These are phyloP conservation scores for Gnetum montanum DNA, from an alignment of 75 land plant genomes.

Conservation along the genomic window DNA sequence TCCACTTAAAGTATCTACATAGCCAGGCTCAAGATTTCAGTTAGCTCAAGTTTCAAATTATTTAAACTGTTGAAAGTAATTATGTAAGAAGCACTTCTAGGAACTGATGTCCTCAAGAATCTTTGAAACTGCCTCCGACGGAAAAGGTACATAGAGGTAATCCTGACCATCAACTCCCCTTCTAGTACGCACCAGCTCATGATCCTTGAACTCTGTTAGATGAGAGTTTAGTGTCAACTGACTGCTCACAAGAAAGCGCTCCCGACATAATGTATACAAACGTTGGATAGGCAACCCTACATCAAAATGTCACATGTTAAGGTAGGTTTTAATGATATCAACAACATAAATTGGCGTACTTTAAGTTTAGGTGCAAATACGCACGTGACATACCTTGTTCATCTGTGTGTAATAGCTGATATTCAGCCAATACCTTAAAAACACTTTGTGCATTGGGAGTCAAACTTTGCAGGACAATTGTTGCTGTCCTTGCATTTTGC, in stretches of 20 bases:
- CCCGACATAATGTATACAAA: constrained; percentile 72
- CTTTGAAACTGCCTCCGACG: constrained; percentile 74
- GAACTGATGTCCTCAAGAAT: constrained; percentile 47
- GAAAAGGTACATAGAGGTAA: constrained; percentile 76
- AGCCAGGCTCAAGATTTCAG: too few species aligned
- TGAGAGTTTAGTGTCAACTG: constrained; percentile 87
- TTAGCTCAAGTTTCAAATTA: too few species aligned
- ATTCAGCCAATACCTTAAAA: constrained; percentile 72
- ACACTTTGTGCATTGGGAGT: constrained; percentile 98
- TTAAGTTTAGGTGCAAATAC: neutral
- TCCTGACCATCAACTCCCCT: constrained; percentile 90
- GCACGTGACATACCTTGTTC: constrained; percentile 87
- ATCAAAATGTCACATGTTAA: too few species aligned
- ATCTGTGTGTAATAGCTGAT: constrained; percentile 78
- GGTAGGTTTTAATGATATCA: neutral
- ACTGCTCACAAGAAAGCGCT: constrained; percentile 87
- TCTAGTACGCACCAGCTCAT: constrained; percentile 77
- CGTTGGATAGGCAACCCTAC: constrained; percentile 73
- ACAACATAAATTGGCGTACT: neutral
- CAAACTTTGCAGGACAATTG: constrained; percentile 85
- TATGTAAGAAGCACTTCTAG: neutral
- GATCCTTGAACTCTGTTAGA: constrained; percentile 97
- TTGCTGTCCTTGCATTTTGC: constrained; percentile 77
- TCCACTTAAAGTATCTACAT: too few species aligned
- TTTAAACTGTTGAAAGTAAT: too few species aligned